Evolutionary conservation across 106 monocot genomes (phyloP).

Genomic region (Gastrodia elata): DNA sequence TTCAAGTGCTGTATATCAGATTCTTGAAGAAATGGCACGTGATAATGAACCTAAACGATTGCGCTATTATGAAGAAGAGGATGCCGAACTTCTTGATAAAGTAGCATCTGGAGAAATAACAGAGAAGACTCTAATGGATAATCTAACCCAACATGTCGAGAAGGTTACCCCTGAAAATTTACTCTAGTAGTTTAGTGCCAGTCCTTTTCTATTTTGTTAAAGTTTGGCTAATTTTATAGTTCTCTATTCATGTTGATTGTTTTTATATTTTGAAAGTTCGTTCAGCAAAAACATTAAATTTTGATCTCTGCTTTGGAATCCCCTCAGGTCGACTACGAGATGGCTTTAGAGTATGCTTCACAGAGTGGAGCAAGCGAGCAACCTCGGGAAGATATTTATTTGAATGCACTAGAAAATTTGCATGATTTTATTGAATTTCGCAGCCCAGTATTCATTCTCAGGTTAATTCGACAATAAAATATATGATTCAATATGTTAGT

Average conservation of each 20-base stretch:
- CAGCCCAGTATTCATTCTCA: slow-evolving; percentile 48
- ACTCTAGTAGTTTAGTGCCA: neutral
- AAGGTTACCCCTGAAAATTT: slow-evolving; percentile 25
- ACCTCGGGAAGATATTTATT: slow-evolving; percentile 56
- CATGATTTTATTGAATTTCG: slow-evolving; percentile 33
- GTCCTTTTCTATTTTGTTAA: neutral
- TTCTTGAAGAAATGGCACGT: slow-evolving; percentile 38
- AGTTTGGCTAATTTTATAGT: neutral
- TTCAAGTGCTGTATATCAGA: slow-evolving; percentile 43
- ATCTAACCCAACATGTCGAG: slow-evolving; percentile 57
- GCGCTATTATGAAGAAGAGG: slow-evolving; percentile 35
- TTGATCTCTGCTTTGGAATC: neutral
- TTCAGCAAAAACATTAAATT: neutral
- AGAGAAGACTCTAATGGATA: slow-evolving; percentile 44
- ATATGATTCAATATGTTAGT: neutral
- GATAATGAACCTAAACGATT: slow-evolving; percentile 28
- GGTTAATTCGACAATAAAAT: slow-evolving; percentile 30
- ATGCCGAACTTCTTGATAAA: slow-evolving; percentile 44
- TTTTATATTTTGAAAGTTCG: neutral
- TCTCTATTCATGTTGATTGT: neutral
- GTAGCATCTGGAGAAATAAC: slow-evolving; percentile 49
- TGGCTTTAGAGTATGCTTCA: slow-evolving; percentile 66
- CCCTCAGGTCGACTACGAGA: slow-evolving; percentile 64
- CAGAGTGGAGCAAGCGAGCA: slow-evolving; percentile 72
- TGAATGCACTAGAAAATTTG: slow-evolving; percentile 40